These are phyloP conservation scores for Pseudonectria foliicola DNA, from an alignment of 2,329 filamentous ascomycete genomes.

Conservation along the genomic window DNA sequence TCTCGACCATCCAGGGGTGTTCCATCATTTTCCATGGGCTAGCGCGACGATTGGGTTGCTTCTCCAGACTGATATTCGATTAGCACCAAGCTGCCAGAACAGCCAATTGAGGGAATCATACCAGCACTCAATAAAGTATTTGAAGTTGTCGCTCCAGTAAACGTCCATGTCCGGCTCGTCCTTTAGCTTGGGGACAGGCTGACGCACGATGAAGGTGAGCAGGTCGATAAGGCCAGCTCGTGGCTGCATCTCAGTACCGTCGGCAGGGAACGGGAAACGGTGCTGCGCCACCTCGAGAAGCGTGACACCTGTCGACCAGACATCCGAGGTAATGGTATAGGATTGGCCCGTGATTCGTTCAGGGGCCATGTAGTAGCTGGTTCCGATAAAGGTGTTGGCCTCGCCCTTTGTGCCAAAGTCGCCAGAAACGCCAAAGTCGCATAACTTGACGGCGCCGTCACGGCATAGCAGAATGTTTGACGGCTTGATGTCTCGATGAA, in stretches of 20 bases:
- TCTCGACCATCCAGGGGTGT: constrained; percentile 97
- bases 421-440: constrained; percentile 95
- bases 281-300: constrained; percentile 99
- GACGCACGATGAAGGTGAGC: constrained; percentile 93
- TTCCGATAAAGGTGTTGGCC: constrained; percentile 97
- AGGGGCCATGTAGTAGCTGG: constrained; percentile 98
- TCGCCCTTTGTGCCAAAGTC: constrained; percentile 98
- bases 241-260: constrained; percentile 92
- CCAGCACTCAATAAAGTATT: constrained; percentile 99
- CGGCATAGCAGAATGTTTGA: constrained; percentile 93
- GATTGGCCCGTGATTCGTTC: constrained; percentile 96
- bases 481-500: constrained; percentile 97
- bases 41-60: constrained; percentile 77
- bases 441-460: constrained; percentile 90
- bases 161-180: constrained; percentile 87
- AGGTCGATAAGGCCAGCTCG: constrained; percentile 89
- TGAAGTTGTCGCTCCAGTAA: constrained; percentile 94
- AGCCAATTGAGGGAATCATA: constrained; percentile 40
- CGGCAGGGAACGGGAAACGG: constrained; percentile 94
- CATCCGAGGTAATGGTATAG: constrained; percentile 97
- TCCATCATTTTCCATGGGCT: constrained; percentile 98
- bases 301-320: constrained; percentile 96
- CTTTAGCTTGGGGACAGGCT: constrained; percentile 90
- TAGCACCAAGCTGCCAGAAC: constrained; percentile 8
- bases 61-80: constrained; percentile 66